phyloP scores from a whole-genome alignment of 805 yeast species.

The Grigorovia jiainica region DNA sequence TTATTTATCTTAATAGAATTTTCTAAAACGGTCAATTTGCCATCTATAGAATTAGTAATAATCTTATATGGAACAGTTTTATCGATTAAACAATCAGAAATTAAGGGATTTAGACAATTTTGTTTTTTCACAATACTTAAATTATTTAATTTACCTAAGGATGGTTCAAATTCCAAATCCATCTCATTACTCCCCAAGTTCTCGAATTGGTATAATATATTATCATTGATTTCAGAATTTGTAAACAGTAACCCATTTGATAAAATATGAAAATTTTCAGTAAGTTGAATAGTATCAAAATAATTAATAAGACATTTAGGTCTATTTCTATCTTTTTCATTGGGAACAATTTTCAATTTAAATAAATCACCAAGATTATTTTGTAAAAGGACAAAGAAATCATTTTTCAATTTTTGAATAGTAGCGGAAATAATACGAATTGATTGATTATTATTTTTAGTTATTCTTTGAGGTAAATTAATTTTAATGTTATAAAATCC shows the following conservation, averaged over 20 bases:
- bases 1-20: slow-evolving; percentile 52
- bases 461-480: slow-evolving; percentile 42
- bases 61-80: slow-evolving; percentile 20
- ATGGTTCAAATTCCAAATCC: slow-evolving; percentile 20
- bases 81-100: slow-evolving; percentile 30
- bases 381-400: slow-evolving; percentile 64
- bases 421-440: slow-evolving; percentile 44
- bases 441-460: slow-evolving; percentile 20
- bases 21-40: slow-evolving; percentile 36
- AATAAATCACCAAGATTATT: slow-evolving; percentile 64
- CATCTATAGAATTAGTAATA: slow-evolving; percentile 22
- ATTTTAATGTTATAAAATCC: slow-evolving; percentile 31
- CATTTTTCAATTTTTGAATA: slow-evolving; percentile 52
- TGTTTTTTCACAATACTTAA: slow-evolving; percentile 48
- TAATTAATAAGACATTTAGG: slow-evolving; percentile 44
- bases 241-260: slow-evolving; percentile 71
- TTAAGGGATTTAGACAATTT: slow-evolving; percentile 40
- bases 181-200: slow-evolving; percentile 47
- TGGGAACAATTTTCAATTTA: slow-evolving; percentile 48
- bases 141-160: slow-evolving; percentile 36
- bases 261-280: slow-evolving; percentile 48
- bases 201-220: slow-evolving; percentile 68
- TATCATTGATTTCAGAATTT: slow-evolving; percentile 53
- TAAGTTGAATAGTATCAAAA: slow-evolving; percentile 66
- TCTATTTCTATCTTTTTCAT: slow-evolving; percentile 29